Conservation (phyloP, 1,139 yeast species). For the Scheffersomyces titani region DNA sequence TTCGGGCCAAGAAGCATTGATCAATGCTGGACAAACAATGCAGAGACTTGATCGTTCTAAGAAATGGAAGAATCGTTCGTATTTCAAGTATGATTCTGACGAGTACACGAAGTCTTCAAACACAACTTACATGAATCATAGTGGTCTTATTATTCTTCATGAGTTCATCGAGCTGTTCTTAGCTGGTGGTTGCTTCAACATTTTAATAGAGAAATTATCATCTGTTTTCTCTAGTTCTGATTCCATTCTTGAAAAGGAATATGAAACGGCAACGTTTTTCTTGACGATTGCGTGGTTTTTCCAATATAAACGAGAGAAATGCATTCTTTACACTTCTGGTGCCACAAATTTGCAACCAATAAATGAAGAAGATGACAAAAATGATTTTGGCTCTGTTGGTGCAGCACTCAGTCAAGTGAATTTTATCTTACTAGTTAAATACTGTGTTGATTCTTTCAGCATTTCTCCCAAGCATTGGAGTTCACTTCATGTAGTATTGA, state of each 20-base stretch:
- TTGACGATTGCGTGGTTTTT: constrained; percentile 73
- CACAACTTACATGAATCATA: constrained; percentile 7
- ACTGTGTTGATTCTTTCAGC: constrained; percentile 50
- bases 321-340: neutral
- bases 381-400: constrained; percentile 65
- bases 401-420: constrained; percentile 66
- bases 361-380: constrained; percentile 19
- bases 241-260: constrained; percentile 33
- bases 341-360: neutral
- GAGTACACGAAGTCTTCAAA: constrained; percentile 25
- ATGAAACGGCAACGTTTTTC: constrained; percentile 52
- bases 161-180: constrained; percentile 58
- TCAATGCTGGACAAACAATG: constrained; percentile 42
- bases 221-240: constrained; percentile 43
- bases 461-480: constrained; percentile 51
- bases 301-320: constrained; percentile 31
- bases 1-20: constrained; percentile 73
- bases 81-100: constrained; percentile 49
- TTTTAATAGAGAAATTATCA: constrained; percentile 55
- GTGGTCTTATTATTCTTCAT: constrained; percentile 28
- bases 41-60: constrained; percentile 66
- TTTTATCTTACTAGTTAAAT: constrained; percentile 59
- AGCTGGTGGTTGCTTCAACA: constrained; percentile 75
- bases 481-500: constrained; percentile 69
- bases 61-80: constrained; percentile 56